These are phyloP conservation scores for Linderina pennispora DNA, from an alignment of 192 early-diverging fungal genomes.

Conservation along the genomic window DNA sequence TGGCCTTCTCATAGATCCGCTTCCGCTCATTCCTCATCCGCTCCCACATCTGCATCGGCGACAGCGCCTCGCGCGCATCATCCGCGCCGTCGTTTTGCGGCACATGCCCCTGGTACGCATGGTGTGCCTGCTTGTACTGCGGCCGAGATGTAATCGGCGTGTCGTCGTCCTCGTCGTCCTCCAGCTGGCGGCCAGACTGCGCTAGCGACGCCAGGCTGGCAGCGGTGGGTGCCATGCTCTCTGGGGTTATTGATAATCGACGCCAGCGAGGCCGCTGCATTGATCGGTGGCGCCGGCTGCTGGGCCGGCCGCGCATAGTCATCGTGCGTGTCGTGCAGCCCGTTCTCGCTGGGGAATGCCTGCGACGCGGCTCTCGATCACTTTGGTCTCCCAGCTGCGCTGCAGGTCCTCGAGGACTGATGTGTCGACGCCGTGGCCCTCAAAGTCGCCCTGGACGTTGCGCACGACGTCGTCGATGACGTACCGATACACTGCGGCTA, in stretches of 20 bases:
- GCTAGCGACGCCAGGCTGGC: slow-evolving; percentile 47
- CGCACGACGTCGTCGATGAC: slow-evolving; percentile 94
- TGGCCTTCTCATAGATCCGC: slow-evolving; percentile 1
- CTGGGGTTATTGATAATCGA: slow-evolving; percentile 46
- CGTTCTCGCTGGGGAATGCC: slow-evolving; percentile 42
- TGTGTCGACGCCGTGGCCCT: slow-evolving; percentile 84
- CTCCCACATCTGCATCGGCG: slow-evolving; percentile 22
- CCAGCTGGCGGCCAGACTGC: slow-evolving; percentile 36
- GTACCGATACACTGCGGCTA: slow-evolving; percentile 64
- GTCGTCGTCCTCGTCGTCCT: slow-evolving; percentile 37
- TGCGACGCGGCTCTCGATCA: slow-evolving; percentile 47
- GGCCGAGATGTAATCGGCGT: slow-evolving; percentile 1
- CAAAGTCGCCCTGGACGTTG: slow-evolving; percentile 81
- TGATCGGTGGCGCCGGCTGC: slow-evolving; percentile 9
- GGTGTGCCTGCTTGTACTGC: slow-evolving; percentile 1
- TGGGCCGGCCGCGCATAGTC: neutral
- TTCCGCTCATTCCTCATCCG: slow-evolving; percentile 13
- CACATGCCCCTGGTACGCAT: slow-evolving; percentile 22
- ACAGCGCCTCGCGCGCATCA: slow-evolving; percentile 12
- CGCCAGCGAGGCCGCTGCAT: slow-evolving; percentile 44
- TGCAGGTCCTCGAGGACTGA: slow-evolving; percentile 81
- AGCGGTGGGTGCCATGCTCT: slow-evolving; percentile 36
- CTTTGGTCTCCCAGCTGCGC: slow-evolving; percentile 59
- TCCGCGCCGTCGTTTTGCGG: slow-evolving; percentile 57
- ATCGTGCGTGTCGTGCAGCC: neutral